Base-by-base conservation (phyloP, 2,329 filamentous ascomycete genomes). In the Cordyceps farinosa region DNA sequence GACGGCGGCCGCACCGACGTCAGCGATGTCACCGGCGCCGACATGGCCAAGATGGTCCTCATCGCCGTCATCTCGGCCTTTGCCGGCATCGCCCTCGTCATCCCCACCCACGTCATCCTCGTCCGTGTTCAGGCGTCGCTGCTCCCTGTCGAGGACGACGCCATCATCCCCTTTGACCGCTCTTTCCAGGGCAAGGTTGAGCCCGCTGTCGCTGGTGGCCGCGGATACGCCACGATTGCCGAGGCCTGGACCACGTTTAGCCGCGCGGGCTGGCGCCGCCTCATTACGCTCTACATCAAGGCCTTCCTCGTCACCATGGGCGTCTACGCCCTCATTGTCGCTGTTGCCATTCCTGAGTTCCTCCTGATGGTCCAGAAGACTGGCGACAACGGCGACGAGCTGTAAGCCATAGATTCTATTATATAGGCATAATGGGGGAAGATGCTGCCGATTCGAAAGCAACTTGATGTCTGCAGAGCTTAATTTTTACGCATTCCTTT, bases 131-230 rank as follows among this genome's bases (percentile, higher is more conserved):
- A 96, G 74, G 92, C 93, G 7, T 94, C 91, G 55, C 87, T 97
- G 69, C 86, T 98, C 3, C 86, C 92, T 0, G 88, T 91, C 64
- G 87, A 91, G 22, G 84, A 92, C 68, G 89, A 96, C 77, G 87
- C 91, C 32, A 90, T 97, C 67, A 88, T 98, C 42, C 89, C 91
- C 38, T 97, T 98, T 70, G 94, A 98, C 80, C 90, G 92, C 67
- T 89, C 88, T 36, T 96, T 96, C 71, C 86, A 84, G 66, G 91
- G 91, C 69, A 89, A 87, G 72, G 85, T 94, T 34, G 85, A 89
- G 67, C 87, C 90, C n/a, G 84, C 85, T 65, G 82, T 92, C 56
- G 80, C 92, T n/a, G 88, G 86, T 64, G 91, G 90, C 61, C 84
- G 82, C 66, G 90, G 91, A 67, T 70, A 85, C 68, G 82, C 91